Base-by-base conservation (phyloP, 495 filamentous ascomycete species). In the Tuber brumale region DNA sequence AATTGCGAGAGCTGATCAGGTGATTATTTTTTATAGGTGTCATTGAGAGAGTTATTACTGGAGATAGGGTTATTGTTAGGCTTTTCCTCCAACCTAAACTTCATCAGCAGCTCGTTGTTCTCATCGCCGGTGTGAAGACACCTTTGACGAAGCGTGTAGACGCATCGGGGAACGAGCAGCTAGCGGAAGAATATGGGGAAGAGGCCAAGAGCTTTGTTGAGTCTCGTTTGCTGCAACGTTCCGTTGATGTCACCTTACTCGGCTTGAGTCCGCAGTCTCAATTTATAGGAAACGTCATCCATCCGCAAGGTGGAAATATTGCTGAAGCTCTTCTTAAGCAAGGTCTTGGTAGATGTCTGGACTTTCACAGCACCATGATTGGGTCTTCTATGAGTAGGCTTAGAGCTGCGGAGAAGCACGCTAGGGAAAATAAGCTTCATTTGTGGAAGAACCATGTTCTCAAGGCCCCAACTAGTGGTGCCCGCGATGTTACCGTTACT, bases 351-450 rank as follows among this genome's bases (percentile, higher is more conserved):
- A 89, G 93, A 79, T 98, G 95, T 86, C 91, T 92, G 66, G 96
- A 99, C 83, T 93, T 93, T 84, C 96, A 99, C 84, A 95, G 93
- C 2, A 93, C 93, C 23, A 85, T 97, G 82, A 89, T 99, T 1
- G 96, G 96, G 23, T 80, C 86, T 12, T 90, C 94, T 71, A 99
- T 99, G 95, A 90, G 90, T 51, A 82, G 87, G 74, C 89, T 97
- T 69, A 90, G 96, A 70, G 90, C 93, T 78, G 93, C 96, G 2
- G 96, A 99, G 86, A 94, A 92, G 84, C 82, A 88, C 51, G 96
- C 96, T 39, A 94, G 93, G 84, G 88, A 90, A 76, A 85, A 86
- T 44, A 91, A 91, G 74, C 85, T 89, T 27, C 92, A 93, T 27
- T 76, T 97, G 8, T 96, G 94, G 87, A 93, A 92, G 82, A 88